A percentile compares a stretch with the other conserved stretches of the same genome.
phyloP scores from a whole-genome alignment of 2,329 filamentous ascomycete genomes.

The Aspergillus versicolor region DNA sequence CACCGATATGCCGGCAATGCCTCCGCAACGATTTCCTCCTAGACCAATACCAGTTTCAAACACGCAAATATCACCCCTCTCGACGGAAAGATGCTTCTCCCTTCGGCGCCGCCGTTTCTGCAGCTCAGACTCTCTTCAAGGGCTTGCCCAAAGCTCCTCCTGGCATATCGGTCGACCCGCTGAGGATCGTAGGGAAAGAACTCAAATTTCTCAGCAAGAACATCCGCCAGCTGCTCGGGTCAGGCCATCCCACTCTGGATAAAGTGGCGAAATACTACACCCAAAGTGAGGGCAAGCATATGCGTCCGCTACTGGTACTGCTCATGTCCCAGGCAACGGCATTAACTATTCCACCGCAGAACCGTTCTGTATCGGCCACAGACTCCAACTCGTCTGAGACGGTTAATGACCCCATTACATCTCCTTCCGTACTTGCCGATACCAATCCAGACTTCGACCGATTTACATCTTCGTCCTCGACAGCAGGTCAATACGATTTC shows the following conservation, averaged over 20 bases:
- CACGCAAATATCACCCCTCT: conserved; percentile 41
- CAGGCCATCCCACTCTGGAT: conserved; percentile 90
- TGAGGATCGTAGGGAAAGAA: conserved; percentile 89
- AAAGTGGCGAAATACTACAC: conserved; percentile 98
- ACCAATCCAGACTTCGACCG: conserved; percentile 69
- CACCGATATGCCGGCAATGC: conserved; percentile 42
- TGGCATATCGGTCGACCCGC: conserved; percentile 77
- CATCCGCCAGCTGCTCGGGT: conserved; percentile 87
- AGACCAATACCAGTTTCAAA: conserved; percentile 24
- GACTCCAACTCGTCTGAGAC: conserved; percentile 25
- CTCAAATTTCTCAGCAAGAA: conserved; percentile 95
- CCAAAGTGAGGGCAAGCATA: conserved; percentile 92
- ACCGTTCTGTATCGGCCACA: conserved; percentile 39
- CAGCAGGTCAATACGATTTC: conserved; percentile 37
- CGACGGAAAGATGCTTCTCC: conserved; percentile 41
- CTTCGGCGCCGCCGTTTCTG: conserved; percentile 49
- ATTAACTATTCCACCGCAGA: conserved; percentile 67
- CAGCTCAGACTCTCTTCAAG: conserved; percentile 52
- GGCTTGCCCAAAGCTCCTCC: conserved; percentile 40
- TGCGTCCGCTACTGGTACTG: conserved; percentile 89
- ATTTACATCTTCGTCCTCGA: conserved; percentile 49
- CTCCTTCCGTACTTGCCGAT: conserved; percentile 68
- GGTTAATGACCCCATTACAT: conserved; percentile 63
- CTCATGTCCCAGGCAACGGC: conserved; percentile 94
- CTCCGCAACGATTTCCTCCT: conserved; percentile 36